Evolutionary conservation across 164 flowering plant species (phyloP), one percentile per base, ranked within the genome.

Genomic region (Liquidambar formosana): DNA sequence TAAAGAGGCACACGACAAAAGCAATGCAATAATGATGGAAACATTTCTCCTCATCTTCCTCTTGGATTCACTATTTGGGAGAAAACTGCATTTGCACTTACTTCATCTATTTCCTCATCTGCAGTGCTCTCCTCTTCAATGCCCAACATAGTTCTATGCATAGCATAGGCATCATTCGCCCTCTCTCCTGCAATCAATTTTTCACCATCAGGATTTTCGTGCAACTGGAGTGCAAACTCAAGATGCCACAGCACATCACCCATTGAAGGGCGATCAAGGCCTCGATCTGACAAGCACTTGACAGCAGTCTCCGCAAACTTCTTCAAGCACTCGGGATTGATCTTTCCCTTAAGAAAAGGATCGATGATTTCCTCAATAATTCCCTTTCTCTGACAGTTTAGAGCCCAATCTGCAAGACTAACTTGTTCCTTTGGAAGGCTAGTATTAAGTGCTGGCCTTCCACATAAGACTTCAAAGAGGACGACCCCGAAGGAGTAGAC

Each of bases 371-470:
- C 84, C 12, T 75, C 80, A 0, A 82, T 68, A n/a, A 13, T 65
- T 46, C 83, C 86, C 28, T 72, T 82, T 23, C 52, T 75, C 5
- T 56, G 70, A 65, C 83, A 80, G 3, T 67, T 66, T 8, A 69
- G 21, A 12, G 80, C 86, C 85, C 84, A 84, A 72, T 84, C 86
- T 5, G 81, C 92, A 14, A 88, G 80, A 61, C 87, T 84, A 4
- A 88, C 87, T 67, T 84, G 83, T 47, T 88, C 92, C 67, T 79
- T 86, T 0, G 88, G 76, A 52, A 88, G 83, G 73, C 66, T 76
- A 0, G 86, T 79, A 64, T 81, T 77, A 0, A 88, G 75, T 0
- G 82, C 87, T 13, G 85, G 85, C 61, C 86, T 78, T 22, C 81
- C 89, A 61, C 84, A 81, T 64, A 88, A 53, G 5, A 80, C 87